Evolutionary conservation across 305 asterid genomes (phyloP).

Genomic region (Fraxinus sp.): DNA sequence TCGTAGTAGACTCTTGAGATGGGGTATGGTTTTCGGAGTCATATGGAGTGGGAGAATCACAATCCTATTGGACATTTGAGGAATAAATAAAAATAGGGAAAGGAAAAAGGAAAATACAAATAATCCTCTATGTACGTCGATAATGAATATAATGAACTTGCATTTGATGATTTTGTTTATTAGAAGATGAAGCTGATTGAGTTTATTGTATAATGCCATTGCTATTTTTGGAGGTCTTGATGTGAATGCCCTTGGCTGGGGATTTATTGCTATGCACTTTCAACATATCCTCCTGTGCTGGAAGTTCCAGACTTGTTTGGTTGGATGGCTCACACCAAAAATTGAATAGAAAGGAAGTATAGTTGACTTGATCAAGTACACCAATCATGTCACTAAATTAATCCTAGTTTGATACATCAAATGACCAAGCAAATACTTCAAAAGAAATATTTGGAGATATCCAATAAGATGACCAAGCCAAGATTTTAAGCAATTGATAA

Average conservation of each 20-base stretch:
- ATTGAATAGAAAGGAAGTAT: not conserved
- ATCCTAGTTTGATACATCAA: not conserved
- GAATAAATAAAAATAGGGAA: not conserved
- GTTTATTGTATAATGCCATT: not conserved
- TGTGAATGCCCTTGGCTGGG: not conserved
- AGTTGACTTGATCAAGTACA: not conserved
- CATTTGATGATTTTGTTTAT: constrained; percentile 1
- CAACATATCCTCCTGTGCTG: not conserved
- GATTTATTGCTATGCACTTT: not conserved
- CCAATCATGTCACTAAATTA: not conserved
- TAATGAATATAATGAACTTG: not conserved
- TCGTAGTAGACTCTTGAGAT: not conserved
- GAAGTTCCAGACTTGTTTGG: not conserved
- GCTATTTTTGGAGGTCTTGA: not conserved
- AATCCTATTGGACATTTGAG: not conserved
- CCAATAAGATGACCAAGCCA: not conserved
- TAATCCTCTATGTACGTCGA: not conserved
- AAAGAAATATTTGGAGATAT: not conserved
- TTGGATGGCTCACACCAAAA: not conserved
- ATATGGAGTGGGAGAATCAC: too few species aligned
- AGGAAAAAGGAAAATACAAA: not conserved
- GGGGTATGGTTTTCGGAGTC: not conserved
- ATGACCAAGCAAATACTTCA: not conserved
- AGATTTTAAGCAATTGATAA: not conserved
- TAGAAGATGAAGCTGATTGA: not conserved